Base-by-base conservation (phyloP, 2,329 filamentous ascomycete species). In the Periglandula ipomoeae region DNA sequence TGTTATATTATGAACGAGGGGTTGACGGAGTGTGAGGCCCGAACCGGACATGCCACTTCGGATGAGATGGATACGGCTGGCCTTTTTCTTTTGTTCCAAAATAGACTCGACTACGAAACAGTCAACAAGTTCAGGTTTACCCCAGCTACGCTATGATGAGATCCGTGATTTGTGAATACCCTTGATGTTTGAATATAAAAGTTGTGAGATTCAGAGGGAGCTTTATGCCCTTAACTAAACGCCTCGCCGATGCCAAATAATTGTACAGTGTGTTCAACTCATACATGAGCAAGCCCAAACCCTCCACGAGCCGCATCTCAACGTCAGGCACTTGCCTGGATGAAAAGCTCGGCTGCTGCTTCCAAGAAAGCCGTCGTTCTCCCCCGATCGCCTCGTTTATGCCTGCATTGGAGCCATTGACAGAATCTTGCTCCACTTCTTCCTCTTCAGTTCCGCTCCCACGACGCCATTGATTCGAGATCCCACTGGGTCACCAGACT, bases 391-490 rank as follows among this genome's bases (percentile, higher is more conserved):
- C n/a, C 32, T 27, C 38, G 26, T 39, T 58, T 70, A 80, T 34
- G 72, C 77, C 59, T 81, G 75, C 70, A 78, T 76, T 20, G 93
- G 91, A 48, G 93, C 93, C 77, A 98, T 80, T 58, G 88, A 95
- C 64, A 98, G 70, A 61, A 98, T 97, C 80, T 97, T 98, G 61
- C 89, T 95, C 93, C 93, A 98, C 72, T 95, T 85, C 76, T 87
- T 93, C 65, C 87, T 81, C 65, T 87, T 83, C 67, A 98, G 70
- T 73, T 98, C 93, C 26, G 83, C 78, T 51, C 89, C 93, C 40
- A 98, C 93, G 40, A 97, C 81, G 56, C 90, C 89, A 69, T 89
- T 95, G 73, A 96, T 80, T 65, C 93, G 84, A 15, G 87, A 89
- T 46, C 93, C 93, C 58, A 98, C 88, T 22, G 93, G 93, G 66